Evolutionary conservation across 106 monocot species (phyloP).

Genomic region (Chionographis japonica): DNA sequence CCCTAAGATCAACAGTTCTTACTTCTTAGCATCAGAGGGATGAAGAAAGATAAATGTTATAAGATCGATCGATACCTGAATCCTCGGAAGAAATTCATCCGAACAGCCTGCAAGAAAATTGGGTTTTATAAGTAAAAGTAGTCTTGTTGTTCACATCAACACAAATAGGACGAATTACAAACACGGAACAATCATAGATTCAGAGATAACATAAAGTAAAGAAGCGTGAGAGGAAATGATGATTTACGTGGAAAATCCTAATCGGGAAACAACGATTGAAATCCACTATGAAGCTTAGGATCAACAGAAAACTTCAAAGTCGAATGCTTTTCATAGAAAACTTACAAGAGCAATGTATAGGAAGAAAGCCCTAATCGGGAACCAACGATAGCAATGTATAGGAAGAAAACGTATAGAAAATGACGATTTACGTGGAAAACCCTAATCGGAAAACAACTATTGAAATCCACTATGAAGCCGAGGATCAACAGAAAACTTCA

Average conservation of each 20-base stretch:
- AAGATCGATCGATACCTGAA: constrained; percentile 24
- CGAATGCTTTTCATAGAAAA: background rate
- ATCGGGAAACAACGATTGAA: no score
- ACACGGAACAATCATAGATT: background rate
- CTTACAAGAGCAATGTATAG: constrained; percentile 65
- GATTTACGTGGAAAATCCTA: no score
- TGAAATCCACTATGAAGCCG: no score
- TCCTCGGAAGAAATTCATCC: constrained; percentile 53
- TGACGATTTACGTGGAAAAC: background rate
- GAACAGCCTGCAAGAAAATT: constrained; percentile 32
- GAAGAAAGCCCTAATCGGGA: no score
- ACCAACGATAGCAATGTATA: no score
- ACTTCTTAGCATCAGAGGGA: background rate
- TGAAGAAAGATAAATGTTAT: background rate
- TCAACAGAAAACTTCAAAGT: background rate
- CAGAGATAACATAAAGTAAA: background rate
- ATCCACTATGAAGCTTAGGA: no score
- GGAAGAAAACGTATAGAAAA: no score
- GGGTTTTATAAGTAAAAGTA: no score
- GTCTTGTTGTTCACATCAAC: no score
- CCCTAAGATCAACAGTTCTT: background rate
- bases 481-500: background rate
- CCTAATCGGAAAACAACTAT: no score
- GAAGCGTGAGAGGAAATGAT: no score
- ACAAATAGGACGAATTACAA: background rate